These are phyloP conservation scores for Rhipidocladum racemiflorum DNA, from an alignment of 176 grass and related monocot genomes.

Conservation along the genomic window DNA sequence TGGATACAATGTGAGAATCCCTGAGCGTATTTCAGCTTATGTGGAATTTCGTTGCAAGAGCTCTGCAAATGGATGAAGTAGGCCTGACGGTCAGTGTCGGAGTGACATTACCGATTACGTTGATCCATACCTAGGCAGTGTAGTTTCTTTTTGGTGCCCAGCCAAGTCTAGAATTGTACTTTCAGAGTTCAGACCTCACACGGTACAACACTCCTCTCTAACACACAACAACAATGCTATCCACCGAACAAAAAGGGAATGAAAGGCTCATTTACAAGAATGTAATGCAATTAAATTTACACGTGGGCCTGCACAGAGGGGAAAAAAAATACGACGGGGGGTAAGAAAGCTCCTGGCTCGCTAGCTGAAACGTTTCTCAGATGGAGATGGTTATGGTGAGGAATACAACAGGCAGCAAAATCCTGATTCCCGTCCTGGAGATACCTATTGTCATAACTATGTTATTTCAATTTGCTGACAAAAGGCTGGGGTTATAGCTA, in stretches of 20 bases:
- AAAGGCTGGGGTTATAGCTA: background rate
- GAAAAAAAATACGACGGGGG: slow-evolving; percentile 33
- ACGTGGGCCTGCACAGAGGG: slow-evolving; percentile 40
- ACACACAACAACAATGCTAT: slow-evolving; percentile 27
- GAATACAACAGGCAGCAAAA: slow-evolving; percentile 33
- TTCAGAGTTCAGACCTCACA: slow-evolving; percentile 26
- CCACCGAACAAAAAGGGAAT: slow-evolving; percentile 29
- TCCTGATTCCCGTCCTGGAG: slow-evolving; percentile 40
- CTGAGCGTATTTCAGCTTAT: background rate
- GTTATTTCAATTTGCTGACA: slow-evolving; percentile 4
- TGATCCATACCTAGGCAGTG: background rate
- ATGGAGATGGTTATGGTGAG: slow-evolving; percentile 31
- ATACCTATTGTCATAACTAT: slow-evolving; percentile 20
- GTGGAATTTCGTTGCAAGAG: background rate
- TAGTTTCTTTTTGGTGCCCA: background rate
- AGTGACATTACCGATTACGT: background rate
- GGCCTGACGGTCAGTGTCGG: background rate
- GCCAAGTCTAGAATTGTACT: slow-evolving; percentile 29
- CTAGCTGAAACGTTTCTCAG: slow-evolving; percentile 30
- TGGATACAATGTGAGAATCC: background rate
- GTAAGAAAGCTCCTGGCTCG: slow-evolving; percentile 23
- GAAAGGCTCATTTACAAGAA: slow-evolving; percentile 57
- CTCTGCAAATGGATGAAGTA: background rate
- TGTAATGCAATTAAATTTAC: slow-evolving; percentile 52
- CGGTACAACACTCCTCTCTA: slow-evolving; percentile 42